Evolutionary conservation across 1,284 basidiomycete genomes (phyloP), one percentile per base, ranked within the genome.

Genomic region (Malassezia restricta): DNA sequence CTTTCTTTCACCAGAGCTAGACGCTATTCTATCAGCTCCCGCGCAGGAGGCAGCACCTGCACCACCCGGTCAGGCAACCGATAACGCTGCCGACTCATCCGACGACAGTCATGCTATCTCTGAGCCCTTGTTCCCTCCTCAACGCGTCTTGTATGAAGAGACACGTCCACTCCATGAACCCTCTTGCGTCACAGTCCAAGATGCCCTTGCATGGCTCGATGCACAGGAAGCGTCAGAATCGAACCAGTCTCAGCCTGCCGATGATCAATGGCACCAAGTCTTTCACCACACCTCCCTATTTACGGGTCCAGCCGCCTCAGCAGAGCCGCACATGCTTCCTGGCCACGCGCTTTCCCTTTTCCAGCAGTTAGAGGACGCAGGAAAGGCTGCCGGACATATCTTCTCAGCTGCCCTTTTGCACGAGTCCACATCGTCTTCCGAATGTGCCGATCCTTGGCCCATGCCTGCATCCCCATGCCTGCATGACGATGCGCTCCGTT

Each of bases 1-100:
- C 11, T 57, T 57, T 17, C 8, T 47, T 17, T 41, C 51, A 24
- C 51, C 51, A 5, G 47, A 39, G 15, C 45, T 57, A 9, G 56
- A 57, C 24, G 50, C 45, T 8, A 28, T 52, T 6, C 46, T 57
- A 4, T 45, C 47, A 35, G 15, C 31, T 8, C 51, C 51, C 9
- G 12, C 43, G 3, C 6, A 48, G 37, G 39, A 37, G 11, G 15
- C 33, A 35, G 33, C 33, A 35, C 15, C 33, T 35, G 33, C 15
- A 11, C 33, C 33, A 35, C 33, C 11, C 33, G 33, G 33, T 2
- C 11, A 11, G 15, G 9, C 39, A 15, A 11, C 30, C 8, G 12
- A 30, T 15, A 41, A 17, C 24, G 40, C 29, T 12, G 37, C 28
- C 7, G 51, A 54, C 11, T 30, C 33, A 27, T 54, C 51, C 5